Evolutionary conservation across 192 early-diverging fungal species (phyloP).

Genomic region (Mortierella antarctica): DNA sequence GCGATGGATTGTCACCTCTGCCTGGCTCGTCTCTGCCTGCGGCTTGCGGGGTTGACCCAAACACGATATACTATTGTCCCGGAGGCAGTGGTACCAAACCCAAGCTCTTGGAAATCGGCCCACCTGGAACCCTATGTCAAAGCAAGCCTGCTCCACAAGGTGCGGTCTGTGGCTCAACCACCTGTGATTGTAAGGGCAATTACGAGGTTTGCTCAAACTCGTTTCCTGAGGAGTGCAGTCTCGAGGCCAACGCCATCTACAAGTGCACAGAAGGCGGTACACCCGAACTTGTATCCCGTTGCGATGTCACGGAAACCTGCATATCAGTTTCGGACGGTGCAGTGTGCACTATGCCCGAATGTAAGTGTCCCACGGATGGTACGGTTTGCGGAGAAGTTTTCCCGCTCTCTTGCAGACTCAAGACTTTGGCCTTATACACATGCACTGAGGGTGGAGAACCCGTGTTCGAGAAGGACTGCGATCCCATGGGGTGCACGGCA

Average conservation of each 20-base stretch:
- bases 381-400: conserved; percentile 14
- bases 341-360: conserved; percentile 2
- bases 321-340: conserved; percentile 9
- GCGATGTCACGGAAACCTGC: conserved; percentile 2
- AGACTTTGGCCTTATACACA: neutral
- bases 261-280: neutral
- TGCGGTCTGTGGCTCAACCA: conserved; percentile 3
- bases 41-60: neutral
- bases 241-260: conserved; percentile 9
- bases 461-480: neutral
- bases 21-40: neutral
- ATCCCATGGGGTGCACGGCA: neutral
- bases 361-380: conserved; percentile 9
- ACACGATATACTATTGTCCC: conserved; percentile 7
- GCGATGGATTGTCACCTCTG: neutral
- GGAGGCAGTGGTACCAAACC: neutral
- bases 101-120: neutral
- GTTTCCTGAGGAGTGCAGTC: conserved; percentile 10
- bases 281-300: neutral
- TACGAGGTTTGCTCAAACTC: conserved; percentile 3
- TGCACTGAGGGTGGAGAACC: conserved; percentile 8
- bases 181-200: conserved; percentile 10
- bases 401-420: conserved; percentile 1
- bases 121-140: conserved; percentile 10
- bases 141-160: neutral